A percentile compares a stretch with the other conserved stretches of the same genome.
Evolutionary conservation across 1,139 yeast species (phyloP).

Genomic region (Candida sp.): DNA sequence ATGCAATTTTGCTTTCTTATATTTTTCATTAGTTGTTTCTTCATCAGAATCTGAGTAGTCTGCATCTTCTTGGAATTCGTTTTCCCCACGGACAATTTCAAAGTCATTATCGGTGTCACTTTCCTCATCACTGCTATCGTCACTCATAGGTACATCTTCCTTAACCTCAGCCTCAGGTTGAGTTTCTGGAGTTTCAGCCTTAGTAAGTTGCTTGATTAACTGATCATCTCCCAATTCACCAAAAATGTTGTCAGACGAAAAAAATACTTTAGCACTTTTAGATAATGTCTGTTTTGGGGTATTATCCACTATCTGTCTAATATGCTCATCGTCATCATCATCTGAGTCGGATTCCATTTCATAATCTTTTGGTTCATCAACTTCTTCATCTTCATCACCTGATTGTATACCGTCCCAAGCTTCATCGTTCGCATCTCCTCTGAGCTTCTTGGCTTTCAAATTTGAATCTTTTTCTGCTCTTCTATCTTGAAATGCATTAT

Average conservation of each 20-base stretch:
- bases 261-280: constrained; percentile 69
- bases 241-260: constrained; percentile 73
- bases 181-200: constrained; percentile 2
- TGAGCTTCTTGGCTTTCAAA: constrained; percentile 71
- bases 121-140: constrained; percentile 16
- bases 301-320: constrained; percentile 55
- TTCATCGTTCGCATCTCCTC: constrained; percentile 79
- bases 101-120: constrained; percentile 37
- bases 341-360: constrained; percentile 46
- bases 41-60: constrained; percentile 47
- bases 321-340: constrained; percentile 75
- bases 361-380: constrained; percentile 40
- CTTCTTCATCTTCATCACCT: constrained; percentile 36
- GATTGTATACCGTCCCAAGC: constrained; percentile 85
- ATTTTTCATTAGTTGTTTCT: constrained; percentile 31
- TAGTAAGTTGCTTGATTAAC: constrained; percentile 24
- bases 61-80: constrained; percentile 30
- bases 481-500: constrained; percentile 66
- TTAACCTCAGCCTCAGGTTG: constrained; percentile 2
- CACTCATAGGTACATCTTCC: constrained; percentile 13
- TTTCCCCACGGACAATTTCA: constrained; percentile 52
- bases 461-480: constrained; percentile 79
- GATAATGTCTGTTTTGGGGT: constrained; percentile 56
- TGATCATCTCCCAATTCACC: constrained; percentile 54
- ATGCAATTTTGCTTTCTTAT: constrained; percentile 40